Evolutionary conservation across 1,284 basidiomycete genomes (phyloP).

Genomic region (Leccinum idahoense): DNA sequence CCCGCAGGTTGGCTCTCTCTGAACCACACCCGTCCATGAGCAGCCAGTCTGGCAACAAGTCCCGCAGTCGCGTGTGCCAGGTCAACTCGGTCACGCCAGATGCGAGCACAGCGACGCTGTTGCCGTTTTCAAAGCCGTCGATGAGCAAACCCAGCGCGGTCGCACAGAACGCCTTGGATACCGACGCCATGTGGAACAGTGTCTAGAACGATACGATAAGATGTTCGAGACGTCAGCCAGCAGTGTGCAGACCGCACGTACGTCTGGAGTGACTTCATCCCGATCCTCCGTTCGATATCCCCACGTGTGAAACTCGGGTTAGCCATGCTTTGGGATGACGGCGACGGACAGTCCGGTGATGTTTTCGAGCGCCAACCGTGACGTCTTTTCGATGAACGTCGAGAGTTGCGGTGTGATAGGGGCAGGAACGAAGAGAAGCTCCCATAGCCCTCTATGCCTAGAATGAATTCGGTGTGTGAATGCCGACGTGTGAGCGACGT

Average conservation of each 20-base stretch:
- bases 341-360: constrained; percentile 22
- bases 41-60: constrained; percentile 36
- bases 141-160: constrained; percentile 37
- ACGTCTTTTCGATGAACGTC: constrained; percentile 15
- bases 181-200: constrained; percentile 33
- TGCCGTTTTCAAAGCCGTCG: constrained; percentile 32
- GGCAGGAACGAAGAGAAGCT: constrained; percentile 39
- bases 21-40: constrained; percentile 33
- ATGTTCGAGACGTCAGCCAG: not conserved
- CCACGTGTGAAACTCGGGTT: constrained; percentile 21
- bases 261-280: constrained; percentile 17
- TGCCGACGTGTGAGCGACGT: not conserved
- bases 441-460: constrained; percentile 76
- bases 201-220: constrained; percentile 25
- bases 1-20: constrained; percentile 30
- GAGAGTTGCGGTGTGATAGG: constrained; percentile 12
- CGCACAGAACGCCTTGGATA: constrained; percentile 38
- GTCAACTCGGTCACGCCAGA: constrained; percentile 25
- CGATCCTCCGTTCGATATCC: constrained; percentile 23
- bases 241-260: constrained; percentile 4
- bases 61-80: constrained; percentile 33
- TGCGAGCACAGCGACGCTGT: constrained; percentile 34
- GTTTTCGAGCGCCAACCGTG: too few species aligned
- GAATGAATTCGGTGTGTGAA: constrained; percentile 2
- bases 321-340: constrained; percentile 15